Percentiles rank a stretch among this genome's conserved stretches.
phyloP scores from a whole-genome alignment of 805 yeast genomes.

The Danielozyma ontarioensis region DNA sequence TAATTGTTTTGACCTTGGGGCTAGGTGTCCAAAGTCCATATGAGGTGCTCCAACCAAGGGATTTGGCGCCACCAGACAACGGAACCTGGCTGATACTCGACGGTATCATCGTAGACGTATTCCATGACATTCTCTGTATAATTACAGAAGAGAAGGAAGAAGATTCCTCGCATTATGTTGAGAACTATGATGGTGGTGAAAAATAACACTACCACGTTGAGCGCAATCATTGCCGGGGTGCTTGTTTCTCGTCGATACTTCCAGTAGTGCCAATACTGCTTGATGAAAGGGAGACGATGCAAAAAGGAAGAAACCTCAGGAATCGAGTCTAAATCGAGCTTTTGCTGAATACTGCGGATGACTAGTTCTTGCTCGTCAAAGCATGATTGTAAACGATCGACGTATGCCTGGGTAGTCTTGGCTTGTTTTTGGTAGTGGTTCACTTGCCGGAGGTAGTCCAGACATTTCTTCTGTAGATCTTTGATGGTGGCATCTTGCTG shows the following conservation, averaged over 20 bases:
- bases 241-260: conserved; percentile 19
- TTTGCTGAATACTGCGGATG: too few species aligned
- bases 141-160: conserved; percentile 14
- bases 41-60: conserved; percentile 24
- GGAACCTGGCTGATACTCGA: conserved; percentile 1
- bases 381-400: too few species aligned
- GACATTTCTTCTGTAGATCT: too few species aligned
- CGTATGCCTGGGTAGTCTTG: too few species aligned
- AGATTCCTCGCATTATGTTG: neutral
- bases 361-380: too few species aligned
- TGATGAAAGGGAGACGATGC: conserved; percentile 21
- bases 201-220: conserved; percentile 18
- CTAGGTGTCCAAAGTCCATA: too few species aligned
- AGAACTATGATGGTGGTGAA: conserved; percentile 15
- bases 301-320: too few species aligned
- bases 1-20: too few species aligned
- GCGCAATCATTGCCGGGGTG: conserved; percentile 11
- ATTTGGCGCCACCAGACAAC: conserved; percentile 29
- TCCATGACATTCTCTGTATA: conserved; percentile 8
- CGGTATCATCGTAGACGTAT: conserved; percentile 6
- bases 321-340: too few species aligned
- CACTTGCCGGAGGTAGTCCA: too few species aligned
- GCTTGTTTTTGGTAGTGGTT: too few species aligned
- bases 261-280: conserved; percentile 21
- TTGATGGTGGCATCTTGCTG: too few species aligned